Base-by-base conservation (phyloP, 345 rosid genomes). In the Kernera saxatilis region DNA sequence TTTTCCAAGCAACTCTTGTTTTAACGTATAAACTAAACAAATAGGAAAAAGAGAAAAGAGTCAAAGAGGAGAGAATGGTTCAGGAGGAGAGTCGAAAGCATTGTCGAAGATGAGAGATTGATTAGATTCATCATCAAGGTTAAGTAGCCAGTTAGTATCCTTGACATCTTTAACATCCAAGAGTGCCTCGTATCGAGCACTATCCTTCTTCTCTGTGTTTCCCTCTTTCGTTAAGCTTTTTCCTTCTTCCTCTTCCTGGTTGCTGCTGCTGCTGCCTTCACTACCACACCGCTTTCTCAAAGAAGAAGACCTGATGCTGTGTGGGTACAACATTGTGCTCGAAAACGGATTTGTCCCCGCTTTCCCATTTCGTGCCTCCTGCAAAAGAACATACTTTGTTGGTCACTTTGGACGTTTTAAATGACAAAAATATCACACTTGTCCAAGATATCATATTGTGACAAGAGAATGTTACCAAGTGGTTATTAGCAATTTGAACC, bases 61-160 rank as follows among this genome's bases (percentile, higher is more conserved):
- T 75, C 58, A 75, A 69, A 60, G 69, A 44, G 50, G 64, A 61
- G 78, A 19, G 41, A 75, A 75, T 10, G 51, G 74, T 13, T 75
- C 78, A 68, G 78, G 78, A 61, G 78, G 78, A 35, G 78, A 61
- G 25, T 68, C 78, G 6, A 75, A 75, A 33, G 62, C 44, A 61
- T 69, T 68, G 35, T 75, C 78, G 12, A 75, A 75, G 74, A 68
- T 44, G 50, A 68, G 74, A 44, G 64, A 67, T 6, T 62, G 74
- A 43, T 53, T 30, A 41, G 69, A 8, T 4, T 75, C 78, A 52
- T 62, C 78, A 61, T 75, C 78, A 43, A 75, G 59, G 64, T 44
- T 68, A 44, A 68, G 74, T 43, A 75, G 64, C 78, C 78, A 75
- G 64, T 75, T 69, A 15, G 78, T 75, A 35, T 75, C 78, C 30